These are phyloP conservation scores for Chamaecyparis obtusa DNA, from an alignment of 75 land plant genomes.

Conservation along the genomic window DNA sequence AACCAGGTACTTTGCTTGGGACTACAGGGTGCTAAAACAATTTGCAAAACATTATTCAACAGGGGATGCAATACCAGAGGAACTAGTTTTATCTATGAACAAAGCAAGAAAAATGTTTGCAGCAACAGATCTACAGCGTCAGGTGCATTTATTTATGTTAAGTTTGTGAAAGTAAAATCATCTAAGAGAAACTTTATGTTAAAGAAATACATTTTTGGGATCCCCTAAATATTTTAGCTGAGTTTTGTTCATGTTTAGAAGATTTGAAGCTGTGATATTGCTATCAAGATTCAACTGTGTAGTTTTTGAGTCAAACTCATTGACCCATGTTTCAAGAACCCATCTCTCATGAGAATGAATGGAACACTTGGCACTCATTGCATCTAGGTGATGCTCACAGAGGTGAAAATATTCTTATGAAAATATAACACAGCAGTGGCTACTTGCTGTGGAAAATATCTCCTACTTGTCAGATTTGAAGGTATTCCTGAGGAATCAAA, in stretches of 20 bases:
- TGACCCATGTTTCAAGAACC: no score
- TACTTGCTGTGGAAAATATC: no score
- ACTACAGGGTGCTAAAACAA: slow-evolving; percentile 74
- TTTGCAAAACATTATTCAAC: slow-evolving; percentile 85
- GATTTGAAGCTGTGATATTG: no score
- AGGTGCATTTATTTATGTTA: slow-evolving; percentile 41
- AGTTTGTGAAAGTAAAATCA: background rate
- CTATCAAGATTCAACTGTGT: no score
- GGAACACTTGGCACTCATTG: no score
- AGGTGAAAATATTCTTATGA: no score
- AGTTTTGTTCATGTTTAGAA: background rate
- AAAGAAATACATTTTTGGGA: background rate
- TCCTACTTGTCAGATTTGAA: background rate
- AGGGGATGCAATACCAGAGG: slow-evolving; percentile 84
- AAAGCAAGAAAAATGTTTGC: slow-evolving; percentile 79
- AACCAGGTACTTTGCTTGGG: slow-evolving; percentile 91
- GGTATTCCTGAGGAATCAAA: background rate
- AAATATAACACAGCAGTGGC: no score
- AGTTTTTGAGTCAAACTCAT: no score
- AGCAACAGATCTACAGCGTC: slow-evolving; percentile 88
- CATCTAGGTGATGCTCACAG: no score
- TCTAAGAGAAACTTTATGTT: background rate
- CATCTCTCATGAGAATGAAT: no score
- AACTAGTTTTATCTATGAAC: slow-evolving; percentile 73
- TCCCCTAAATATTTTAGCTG: background rate